Evolutionary conservation across 2,329 filamentous ascomycete genomes (phyloP).

Genomic region (Ceratocystis harringtonii): DNA sequence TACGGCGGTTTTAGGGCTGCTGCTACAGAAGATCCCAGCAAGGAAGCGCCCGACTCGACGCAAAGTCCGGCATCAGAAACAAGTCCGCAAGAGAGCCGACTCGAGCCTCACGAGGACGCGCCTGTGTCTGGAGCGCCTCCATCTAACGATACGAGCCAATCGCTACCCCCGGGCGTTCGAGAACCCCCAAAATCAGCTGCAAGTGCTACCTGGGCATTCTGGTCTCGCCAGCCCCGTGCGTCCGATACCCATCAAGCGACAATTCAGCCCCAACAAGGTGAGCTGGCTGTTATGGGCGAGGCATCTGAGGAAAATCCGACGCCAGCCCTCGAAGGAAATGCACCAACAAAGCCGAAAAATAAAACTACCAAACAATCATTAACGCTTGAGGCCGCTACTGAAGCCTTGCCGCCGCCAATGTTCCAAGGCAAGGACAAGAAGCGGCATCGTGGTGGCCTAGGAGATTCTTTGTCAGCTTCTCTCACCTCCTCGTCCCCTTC

Average conservation of each 20-base stretch:
- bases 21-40: background rate
- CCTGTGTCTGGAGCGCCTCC: background rate
- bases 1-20: background rate
- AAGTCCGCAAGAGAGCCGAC: background rate
- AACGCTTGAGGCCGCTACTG: background rate
- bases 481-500: slow-evolving; percentile 23
- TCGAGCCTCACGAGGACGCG: background rate
- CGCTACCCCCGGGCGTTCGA: background rate
- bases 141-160: background rate
- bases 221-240: slow-evolving; percentile 45
- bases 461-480: slow-evolving; percentile 23
- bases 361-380: background rate
- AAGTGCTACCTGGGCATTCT: slow-evolving; percentile 66
- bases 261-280: slow-evolving; percentile 27
- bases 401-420: background rate
- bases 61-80: background rate
- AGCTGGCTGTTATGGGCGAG: slow-evolving; percentile 43
- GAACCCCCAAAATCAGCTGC: slow-evolving; percentile 22
- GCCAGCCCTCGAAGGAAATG: slow-evolving; percentile 23
- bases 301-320: slow-evolving; percentile 41
- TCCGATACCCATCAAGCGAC: background rate
- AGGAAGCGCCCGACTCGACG: background rate
- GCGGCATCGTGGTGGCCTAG: background rate
- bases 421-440: slow-evolving; percentile 3
- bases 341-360: background rate